Conservation (phyloP, 2,329 filamentous ascomycete species). For the Lecanicillium sp. region DNA sequence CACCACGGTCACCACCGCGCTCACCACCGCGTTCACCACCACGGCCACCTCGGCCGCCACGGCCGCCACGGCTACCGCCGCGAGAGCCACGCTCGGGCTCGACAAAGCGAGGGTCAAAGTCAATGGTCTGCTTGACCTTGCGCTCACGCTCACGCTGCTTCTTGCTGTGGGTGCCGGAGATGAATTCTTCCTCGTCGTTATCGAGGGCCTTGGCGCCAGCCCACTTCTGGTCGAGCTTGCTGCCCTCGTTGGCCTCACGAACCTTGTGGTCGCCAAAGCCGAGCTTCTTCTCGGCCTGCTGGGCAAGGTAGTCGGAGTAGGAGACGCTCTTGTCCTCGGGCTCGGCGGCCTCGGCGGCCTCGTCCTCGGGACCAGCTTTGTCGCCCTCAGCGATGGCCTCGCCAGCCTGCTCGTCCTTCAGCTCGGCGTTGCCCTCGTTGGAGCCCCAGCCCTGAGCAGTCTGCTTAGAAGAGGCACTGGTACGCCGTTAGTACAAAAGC, state of each 20-base stretch:
- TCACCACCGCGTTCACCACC: conserved; percentile 23
- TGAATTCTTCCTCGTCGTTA: conserved; percentile 68
- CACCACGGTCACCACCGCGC: conserved; percentile 28
- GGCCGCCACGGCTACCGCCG: conserved; percentile 39
- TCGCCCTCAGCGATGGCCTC: conserved; percentile 83
- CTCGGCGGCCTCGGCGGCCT: conserved; percentile 44
- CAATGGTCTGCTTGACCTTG: conserved; percentile 83
- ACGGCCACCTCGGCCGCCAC: conserved; percentile 19
- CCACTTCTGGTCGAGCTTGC: conserved; percentile 87
- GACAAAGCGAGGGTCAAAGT: conserved; percentile 78
- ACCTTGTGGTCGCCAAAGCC: conserved; percentile 61
- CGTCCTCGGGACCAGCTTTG: conserved; percentile 53
- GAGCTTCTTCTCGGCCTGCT: conserved; percentile 64
- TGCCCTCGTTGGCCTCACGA: conserved; percentile 89
- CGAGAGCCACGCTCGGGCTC: conserved; percentile 55
- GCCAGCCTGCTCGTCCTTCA: conserved; percentile 85
- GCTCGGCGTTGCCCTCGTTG: conserved; percentile 71
- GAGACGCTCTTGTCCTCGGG: conserved; percentile 84
- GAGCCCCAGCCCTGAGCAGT: conserved; percentile 84
- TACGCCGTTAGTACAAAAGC: conserved; percentile 2
- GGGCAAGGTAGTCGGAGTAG: conserved; percentile 78
- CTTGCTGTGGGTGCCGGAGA: conserved; percentile 68
- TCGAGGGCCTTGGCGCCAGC: conserved; percentile 66
- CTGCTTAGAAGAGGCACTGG: conserved; percentile 76
- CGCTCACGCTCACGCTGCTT: conserved; percentile 76